A percentile compares a stretch with the other conserved stretches of the same genome.
phyloP scores from a whole-genome alignment of 208 protist species.

The Trypanosoma caninum region DNA sequence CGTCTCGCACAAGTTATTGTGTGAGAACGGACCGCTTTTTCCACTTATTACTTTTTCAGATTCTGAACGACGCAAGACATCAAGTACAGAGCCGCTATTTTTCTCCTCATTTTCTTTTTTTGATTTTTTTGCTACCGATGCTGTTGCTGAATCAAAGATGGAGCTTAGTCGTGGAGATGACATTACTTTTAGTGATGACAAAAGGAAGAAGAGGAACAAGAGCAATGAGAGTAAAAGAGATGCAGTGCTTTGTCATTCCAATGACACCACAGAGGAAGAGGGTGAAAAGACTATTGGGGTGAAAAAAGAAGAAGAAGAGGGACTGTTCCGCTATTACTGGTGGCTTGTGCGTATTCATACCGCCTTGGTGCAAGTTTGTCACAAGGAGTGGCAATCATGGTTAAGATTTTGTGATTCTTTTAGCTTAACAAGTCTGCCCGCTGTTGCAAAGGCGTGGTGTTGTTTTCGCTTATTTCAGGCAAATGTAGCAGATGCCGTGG shows the following conservation, averaged over 20 bases:
- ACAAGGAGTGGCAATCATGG: constrained; percentile 9
- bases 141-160: no score
- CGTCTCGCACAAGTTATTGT: constrained; percentile 53
- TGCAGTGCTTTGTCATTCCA: no score
- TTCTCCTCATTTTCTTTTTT: not conserved
- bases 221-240: no score
- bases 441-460: constrained; percentile 4
- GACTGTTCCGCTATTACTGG: constrained; percentile 9
- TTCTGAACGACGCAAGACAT: not conserved
- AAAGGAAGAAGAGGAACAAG: no score
- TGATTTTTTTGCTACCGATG: no score
- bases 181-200: no score
- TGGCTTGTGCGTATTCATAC: constrained; percentile 28
- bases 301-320: not conserved
- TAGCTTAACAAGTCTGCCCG: not conserved
- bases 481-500: constrained; percentile 4
- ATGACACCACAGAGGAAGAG: no score
- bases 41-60: constrained; percentile 16
- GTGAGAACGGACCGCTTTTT: constrained; percentile 48
- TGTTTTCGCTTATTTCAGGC: constrained; percentile 18
- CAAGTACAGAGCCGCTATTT: not conserved
- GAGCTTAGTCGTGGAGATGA: no score
- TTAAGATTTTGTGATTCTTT: not conserved
- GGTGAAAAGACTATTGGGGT: not conserved
- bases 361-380: constrained; percentile 2